Conservation (phyloP, 2,329 filamentous ascomycete genomes). For the Drechslerella coelobrocha region DNA sequence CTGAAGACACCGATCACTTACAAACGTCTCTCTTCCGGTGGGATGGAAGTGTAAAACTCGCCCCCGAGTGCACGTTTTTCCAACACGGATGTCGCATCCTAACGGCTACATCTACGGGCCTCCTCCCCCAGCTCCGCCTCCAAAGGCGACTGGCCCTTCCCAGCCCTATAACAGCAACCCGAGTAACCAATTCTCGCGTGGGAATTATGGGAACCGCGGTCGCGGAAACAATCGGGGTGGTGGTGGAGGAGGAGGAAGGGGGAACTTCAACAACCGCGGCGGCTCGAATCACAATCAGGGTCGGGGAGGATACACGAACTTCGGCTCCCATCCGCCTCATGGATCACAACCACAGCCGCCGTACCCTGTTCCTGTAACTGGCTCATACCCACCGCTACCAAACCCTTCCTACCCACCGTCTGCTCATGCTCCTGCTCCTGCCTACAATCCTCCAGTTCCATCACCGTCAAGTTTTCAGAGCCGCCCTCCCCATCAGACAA, state of each 20-base stretch:
- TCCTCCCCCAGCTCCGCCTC: slow-evolving; percentile 45
- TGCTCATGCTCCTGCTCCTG: slow-evolving; percentile 24
- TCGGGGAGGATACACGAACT: slow-evolving; percentile 44
- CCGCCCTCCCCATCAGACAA: slow-evolving; percentile 33
- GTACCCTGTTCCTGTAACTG: slow-evolving; percentile 40
- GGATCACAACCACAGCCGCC: slow-evolving; percentile 31
- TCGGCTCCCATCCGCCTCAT: slow-evolving; percentile 37
- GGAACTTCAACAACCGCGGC: slow-evolving; percentile 45
- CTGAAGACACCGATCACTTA: not conserved
- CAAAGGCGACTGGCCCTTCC: slow-evolving; percentile 39
- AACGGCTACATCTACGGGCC: slow-evolving; percentile 51
- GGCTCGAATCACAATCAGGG: slow-evolving; percentile 28
- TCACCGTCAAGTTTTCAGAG: slow-evolving; percentile 23
- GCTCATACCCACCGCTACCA: slow-evolving; percentile 23
- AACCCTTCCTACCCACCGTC: slow-evolving; percentile 31
- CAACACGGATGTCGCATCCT: slow-evolving; percentile 42
- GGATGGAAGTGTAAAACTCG: slow-evolving; percentile 38
- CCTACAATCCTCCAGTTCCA: slow-evolving; percentile 32
- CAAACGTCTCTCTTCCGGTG: slow-evolving; percentile 16
- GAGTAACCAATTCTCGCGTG: slow-evolving; percentile 47
- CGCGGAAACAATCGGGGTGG: slow-evolving; percentile 34
- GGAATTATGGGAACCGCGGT: slow-evolving; percentile 42
- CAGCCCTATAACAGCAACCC: slow-evolving; percentile 36
- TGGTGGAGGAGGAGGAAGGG: slow-evolving; percentile 44
- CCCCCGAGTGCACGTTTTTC: slow-evolving; percentile 21